Conservation (phyloP, 1,284 basidiomycete genomes). For the Thecaphora thlaspeos region DNA sequence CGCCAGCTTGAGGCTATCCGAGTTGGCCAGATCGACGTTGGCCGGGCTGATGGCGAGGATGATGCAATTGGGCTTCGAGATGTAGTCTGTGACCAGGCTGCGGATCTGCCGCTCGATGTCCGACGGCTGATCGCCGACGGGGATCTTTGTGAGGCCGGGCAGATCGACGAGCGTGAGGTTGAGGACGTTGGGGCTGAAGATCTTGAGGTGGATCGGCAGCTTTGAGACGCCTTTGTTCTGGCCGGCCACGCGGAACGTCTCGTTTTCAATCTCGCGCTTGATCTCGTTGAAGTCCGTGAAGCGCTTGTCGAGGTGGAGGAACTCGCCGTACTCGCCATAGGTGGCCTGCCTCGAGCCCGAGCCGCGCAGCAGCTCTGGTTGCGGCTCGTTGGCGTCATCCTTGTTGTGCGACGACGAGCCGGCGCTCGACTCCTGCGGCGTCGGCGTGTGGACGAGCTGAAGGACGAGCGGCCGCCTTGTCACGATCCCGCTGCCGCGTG, state of each 20-base stretch:
- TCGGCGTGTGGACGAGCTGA: constrained; percentile 79
- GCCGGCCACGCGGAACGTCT: constrained; percentile 94
- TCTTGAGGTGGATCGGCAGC: constrained; percentile 87
- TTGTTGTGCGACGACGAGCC: constrained; percentile 8
- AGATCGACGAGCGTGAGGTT: constrained; percentile 94
- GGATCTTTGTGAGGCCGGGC: constrained; percentile 83
- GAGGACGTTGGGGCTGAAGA: constrained; percentile 91
- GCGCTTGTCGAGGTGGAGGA: constrained; percentile 90
- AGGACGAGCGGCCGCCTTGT: constrained; percentile 91
- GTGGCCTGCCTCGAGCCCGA: constrained; percentile 17
- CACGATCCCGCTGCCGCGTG: constrained; percentile 88
- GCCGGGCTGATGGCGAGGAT: constrained; percentile 94
- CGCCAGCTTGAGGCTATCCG: constrained; percentile 93
- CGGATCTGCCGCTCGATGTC: constrained; percentile 98
- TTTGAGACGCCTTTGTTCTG: constrained; percentile 99
- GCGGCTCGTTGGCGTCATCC: constrained; percentile 15
- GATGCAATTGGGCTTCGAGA: constrained; percentile 94
- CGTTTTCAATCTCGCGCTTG: constrained; percentile 93
- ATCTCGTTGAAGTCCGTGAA: constrained; percentile 95
- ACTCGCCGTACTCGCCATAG: constrained; percentile 84
- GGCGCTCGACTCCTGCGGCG: constrained; percentile 52
- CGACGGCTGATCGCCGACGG: constrained; percentile 67
- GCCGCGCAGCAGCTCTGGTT: constrained; percentile 16
- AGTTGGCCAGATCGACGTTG: constrained; percentile 97
- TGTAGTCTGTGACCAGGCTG: constrained; percentile 87